Percentiles rank a stretch among this genome's conserved stretches.
Evolutionary conservation across 345 rosid genomes (phyloP).

Genomic region (Erodium maritimum): DNA sequence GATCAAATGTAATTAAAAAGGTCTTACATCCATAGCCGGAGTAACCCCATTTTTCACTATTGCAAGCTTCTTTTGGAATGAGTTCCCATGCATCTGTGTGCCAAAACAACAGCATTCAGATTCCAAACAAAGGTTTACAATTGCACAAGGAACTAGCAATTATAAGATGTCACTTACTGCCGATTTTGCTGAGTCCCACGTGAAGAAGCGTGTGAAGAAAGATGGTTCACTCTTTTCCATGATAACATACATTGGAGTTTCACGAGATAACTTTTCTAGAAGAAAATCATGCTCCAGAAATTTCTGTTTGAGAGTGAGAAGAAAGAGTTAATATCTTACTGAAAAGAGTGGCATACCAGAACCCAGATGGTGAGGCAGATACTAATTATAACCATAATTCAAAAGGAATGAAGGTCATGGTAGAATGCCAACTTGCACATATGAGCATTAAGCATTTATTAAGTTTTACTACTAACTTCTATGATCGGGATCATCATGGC

Average conservation of each 20-base stretch:
- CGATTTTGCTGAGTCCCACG: slow-evolving; percentile 86
- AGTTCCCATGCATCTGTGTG: slow-evolving; percentile 95
- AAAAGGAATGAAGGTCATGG: too few species aligned
- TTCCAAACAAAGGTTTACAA: slow-evolving; percentile 1
- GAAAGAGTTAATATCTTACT: slow-evolving; percentile 5
- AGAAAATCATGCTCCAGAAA: slow-evolving; percentile 70
- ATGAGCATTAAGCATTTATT: too few species aligned
- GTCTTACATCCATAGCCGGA: slow-evolving; percentile 60
- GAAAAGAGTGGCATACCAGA: too few species aligned
- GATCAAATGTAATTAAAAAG: slow-evolving; percentile 1
- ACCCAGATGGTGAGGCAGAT: too few species aligned
- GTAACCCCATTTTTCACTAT: slow-evolving; percentile 65
- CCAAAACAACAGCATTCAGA: slow-evolving; percentile 12
- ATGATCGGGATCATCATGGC: too few species aligned
- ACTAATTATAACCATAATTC: too few species aligned
- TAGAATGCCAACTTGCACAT: too few species aligned
- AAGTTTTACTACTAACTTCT: too few species aligned
- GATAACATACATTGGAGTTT: slow-evolving; percentile 63
- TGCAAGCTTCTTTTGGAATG: slow-evolving; percentile 83
- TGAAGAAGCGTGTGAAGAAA: slow-evolving; percentile 85
- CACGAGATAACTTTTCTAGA: slow-evolving; percentile 50
- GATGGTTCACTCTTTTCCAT: slow-evolving; percentile 90
- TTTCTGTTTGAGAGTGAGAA: slow-evolving; percentile 41
- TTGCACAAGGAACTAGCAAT: slow-evolving; percentile 5
- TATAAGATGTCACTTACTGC: slow-evolving; percentile 34